phyloP scores from a whole-genome alignment of 2,329 filamentous ascomycete species.

The Helotiales sp. region DNA sequence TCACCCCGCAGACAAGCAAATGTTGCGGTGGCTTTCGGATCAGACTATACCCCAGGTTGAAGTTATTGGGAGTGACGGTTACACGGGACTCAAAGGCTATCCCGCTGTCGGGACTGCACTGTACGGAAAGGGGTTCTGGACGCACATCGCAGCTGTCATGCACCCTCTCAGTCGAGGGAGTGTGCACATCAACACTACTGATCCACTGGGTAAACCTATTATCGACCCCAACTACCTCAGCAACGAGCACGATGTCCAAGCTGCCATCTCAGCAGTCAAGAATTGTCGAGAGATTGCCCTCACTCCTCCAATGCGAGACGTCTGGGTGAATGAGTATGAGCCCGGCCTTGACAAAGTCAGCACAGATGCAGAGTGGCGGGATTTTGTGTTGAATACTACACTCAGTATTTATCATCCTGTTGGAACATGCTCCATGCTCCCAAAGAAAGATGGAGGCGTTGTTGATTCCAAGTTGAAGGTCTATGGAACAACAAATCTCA shows the following conservation, averaged over 20 bases:
- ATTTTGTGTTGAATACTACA: constrained; percentile 24
- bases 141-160: constrained; percentile 56
- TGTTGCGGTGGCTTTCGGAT: constrained; percentile 48
- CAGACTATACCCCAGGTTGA: constrained; percentile 33
- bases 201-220: constrained; percentile 47
- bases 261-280: constrained; percentile 30
- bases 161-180: constrained; percentile 62
- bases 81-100: constrained; percentile 46
- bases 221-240: constrained; percentile 62
- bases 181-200: constrained; percentile 56
- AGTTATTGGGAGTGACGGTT: constrained; percentile 50
- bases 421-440: constrained; percentile 35
- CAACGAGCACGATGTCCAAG: constrained; percentile 55
- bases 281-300: constrained; percentile 29
- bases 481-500: constrained; percentile 30
- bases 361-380: constrained; percentile 26
- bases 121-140: constrained; percentile 31
- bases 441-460: constrained; percentile 29
- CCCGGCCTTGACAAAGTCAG: constrained; percentile 30
- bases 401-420: constrained; percentile 29
- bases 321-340: constrained; percentile 35
- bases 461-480: constrained; percentile 32
- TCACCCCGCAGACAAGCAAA: constrained; percentile 46
- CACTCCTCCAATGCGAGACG: constrained; percentile 23
- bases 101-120: constrained; percentile 23